These are phyloP conservation scores for Cladophialophora yegresii DNA, from an alignment of 2,329 filamentous ascomycete genomes.

Conservation along the genomic window DNA sequence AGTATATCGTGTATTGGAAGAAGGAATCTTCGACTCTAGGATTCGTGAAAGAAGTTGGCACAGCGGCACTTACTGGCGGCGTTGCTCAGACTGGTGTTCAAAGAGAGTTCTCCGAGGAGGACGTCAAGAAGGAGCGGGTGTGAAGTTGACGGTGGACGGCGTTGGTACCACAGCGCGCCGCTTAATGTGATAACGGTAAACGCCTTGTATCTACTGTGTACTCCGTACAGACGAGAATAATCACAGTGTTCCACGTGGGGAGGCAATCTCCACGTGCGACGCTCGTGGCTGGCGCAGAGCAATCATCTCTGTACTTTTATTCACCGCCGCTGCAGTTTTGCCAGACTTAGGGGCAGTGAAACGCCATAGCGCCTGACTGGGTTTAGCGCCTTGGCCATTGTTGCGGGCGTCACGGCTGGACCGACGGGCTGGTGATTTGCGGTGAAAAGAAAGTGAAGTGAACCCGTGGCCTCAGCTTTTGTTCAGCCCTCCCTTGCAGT, in stretches of 20 bases:
- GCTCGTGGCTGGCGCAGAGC: constrained; percentile 16
- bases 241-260: background rate
- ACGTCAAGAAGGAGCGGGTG: constrained; percentile 36
- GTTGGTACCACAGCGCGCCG: background rate
- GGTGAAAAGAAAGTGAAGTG: constrained; percentile 21
- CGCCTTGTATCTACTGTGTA: background rate
- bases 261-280: constrained; percentile 16
- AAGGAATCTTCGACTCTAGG: constrained; percentile 42
- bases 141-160: background rate
- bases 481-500: constrained; percentile 3
- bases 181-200: background rate
- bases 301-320: no score
- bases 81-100: constrained; percentile 45
- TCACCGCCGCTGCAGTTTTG: constrained; percentile 2
- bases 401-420: background rate
- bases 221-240: background rate
- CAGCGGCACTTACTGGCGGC: constrained; percentile 43
- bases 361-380: background rate
- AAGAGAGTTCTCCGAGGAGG: constrained; percentile 34
- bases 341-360: background rate
- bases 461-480: constrained; percentile 24
- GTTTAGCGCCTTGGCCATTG: constrained; percentile 16
- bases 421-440: background rate
- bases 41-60: constrained; percentile 46
- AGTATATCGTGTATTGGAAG: constrained; percentile 46